These are phyloP conservation scores for Starmerella potacharoeniae DNA, from an alignment of 805 yeast genomes.

Conservation along the genomic window DNA sequence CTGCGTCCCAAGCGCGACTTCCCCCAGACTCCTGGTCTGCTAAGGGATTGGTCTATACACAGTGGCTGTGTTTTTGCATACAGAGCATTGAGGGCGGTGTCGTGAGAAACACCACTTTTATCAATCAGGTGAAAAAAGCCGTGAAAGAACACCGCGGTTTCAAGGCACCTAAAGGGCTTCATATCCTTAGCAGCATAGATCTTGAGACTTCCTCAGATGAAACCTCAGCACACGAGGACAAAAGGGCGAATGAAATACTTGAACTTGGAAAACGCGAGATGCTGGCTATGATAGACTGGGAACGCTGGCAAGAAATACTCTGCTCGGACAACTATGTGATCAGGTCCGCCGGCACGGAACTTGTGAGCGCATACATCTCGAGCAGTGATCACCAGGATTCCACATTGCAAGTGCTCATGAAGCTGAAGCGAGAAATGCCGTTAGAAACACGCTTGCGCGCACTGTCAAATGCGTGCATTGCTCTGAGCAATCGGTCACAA, in stretches of 20 bases:
- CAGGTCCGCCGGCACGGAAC: constrained; percentile 10
- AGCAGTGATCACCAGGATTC: constrained; percentile 10
- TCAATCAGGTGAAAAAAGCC: not conserved
- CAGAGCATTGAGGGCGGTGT: not conserved
- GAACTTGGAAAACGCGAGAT: not conserved
- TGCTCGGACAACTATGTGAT: not conserved
- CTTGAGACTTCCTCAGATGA: too few species aligned
- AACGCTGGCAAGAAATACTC: constrained; percentile 5
- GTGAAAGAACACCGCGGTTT: too few species aligned
- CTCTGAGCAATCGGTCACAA: not conserved
- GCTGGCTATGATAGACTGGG: not conserved
- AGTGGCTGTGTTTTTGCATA: constrained; percentile 6
- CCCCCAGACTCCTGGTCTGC: constrained; percentile 1
- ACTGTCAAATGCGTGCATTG: constrained; percentile 2
- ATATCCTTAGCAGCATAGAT: too few species aligned
- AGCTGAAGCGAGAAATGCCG: not conserved
- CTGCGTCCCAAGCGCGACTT: not conserved
- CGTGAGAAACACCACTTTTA: not conserved
- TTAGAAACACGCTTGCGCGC: constrained; percentile 9
- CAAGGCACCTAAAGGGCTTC: not conserved
- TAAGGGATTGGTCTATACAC: constrained; percentile 3
- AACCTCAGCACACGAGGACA: not conserved
- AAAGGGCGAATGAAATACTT: not conserved
- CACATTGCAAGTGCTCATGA: constrained; percentile 5
- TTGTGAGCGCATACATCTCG: constrained; percentile 7